Conservation (phyloP, 1,284 basidiomycete species). For the Microbotryum silenes-acaulis region DNA sequence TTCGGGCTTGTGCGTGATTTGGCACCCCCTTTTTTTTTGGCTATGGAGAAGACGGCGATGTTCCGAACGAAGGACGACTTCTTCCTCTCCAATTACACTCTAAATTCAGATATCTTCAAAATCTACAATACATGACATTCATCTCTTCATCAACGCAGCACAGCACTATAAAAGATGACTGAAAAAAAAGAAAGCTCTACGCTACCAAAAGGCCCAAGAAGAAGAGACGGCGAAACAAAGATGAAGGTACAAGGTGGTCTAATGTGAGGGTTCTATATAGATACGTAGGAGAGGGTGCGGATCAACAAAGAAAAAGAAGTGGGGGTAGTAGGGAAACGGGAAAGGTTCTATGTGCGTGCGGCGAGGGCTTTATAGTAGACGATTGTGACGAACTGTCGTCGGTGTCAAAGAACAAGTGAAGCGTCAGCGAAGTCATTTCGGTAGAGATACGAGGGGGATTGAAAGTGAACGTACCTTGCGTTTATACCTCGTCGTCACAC, state of each 20-base stretch:
- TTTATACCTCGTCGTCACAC: slow-evolving; percentile 84
- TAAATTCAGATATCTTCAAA: no score
- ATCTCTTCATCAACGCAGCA: no score
- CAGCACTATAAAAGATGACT: no score
- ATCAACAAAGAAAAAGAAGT: background rate
- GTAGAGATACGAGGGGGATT: no score
- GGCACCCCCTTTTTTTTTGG: no score
- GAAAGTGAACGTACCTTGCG: slow-evolving; percentile 60
- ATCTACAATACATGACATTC: no score
- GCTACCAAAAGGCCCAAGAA: background rate
- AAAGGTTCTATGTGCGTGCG: background rate
- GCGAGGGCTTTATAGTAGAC: slow-evolving; percentile 31
- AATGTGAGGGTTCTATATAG: background rate
- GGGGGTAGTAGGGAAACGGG: background rate
- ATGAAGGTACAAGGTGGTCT: background rate
- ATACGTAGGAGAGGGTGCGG: background rate
- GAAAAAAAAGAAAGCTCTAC: no score
- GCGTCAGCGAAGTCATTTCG: background rate
- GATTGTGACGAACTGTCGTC: slow-evolving; percentile 30
- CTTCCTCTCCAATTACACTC: no score
- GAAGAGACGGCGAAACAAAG: background rate
- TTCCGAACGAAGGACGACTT: no score
- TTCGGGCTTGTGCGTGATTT: no score
- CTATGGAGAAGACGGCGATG: no score
- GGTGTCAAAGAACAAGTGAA: background rate